Conservation (phyloP, 208 protist genomes). For the Acanthamoeba divionensis region DNA sequence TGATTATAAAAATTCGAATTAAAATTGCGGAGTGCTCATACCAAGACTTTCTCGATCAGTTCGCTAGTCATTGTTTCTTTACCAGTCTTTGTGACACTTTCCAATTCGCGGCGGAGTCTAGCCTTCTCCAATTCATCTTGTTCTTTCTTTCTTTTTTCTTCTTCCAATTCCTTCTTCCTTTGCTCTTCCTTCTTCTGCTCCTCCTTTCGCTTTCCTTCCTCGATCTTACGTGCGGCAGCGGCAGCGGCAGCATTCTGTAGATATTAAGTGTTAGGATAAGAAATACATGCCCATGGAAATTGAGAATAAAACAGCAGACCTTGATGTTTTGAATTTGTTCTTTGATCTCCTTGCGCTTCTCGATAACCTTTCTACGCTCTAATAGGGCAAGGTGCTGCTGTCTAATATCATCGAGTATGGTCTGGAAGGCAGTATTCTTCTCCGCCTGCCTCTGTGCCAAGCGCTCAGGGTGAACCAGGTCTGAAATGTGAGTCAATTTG, state of each 20-base stretch:
- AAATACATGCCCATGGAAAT: too few species aligned
- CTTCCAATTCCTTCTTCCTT: background rate
- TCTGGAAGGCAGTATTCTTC: background rate
- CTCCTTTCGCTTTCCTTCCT: background rate
- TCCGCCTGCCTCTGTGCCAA: background rate
- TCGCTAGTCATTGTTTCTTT: background rate
- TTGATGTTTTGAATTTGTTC: conserved; percentile 22
- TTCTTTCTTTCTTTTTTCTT: conserved; percentile 23
- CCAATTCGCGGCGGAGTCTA: background rate
- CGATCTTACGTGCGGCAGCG: conserved; percentile 18
- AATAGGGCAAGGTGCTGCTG: conserved; percentile 16
- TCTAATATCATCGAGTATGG: background rate
- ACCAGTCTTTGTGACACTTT: conserved; percentile 1
- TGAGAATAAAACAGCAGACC: too few species aligned
- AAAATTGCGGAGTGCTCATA: too few species aligned
- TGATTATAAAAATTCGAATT: too few species aligned
- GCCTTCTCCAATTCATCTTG: background rate
- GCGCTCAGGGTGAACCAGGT: background rate
- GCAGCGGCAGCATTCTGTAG: background rate
- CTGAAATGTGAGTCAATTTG: background rate
- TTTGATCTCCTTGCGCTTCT: conserved; percentile 32
- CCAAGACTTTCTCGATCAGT: conserved; percentile 3
- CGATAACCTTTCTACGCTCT: conserved; percentile 8
- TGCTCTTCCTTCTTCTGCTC: background rate
- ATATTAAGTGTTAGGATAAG: too few species aligned